Evolutionary conservation across 148 eudicot genomes (phyloP).

Genomic region (Polygonum maritimum): DNA sequence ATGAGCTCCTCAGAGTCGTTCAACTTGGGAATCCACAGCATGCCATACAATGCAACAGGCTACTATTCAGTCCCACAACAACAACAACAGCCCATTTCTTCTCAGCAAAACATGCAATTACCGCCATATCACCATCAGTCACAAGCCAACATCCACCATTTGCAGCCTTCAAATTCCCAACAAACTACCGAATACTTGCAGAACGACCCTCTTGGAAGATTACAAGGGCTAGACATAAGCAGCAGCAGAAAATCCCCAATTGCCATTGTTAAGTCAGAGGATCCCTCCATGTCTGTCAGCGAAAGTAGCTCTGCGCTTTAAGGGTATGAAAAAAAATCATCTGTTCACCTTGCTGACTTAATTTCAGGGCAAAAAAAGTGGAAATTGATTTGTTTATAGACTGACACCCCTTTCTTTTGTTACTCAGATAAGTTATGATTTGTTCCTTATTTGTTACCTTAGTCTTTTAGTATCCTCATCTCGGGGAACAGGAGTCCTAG

Average conservation of each 20-base stretch:
- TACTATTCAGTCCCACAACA: conserved; percentile 25
- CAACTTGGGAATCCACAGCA: conserved; percentile 23
- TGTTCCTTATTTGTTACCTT: conserved; percentile 15
- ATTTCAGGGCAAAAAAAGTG: conserved; percentile 8
- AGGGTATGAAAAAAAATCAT: conserved; percentile 8
- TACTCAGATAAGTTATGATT: neutral
- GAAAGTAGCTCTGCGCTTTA: conserved; percentile 39
- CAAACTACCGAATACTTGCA: conserved; percentile 19
- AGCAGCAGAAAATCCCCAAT: conserved; percentile 24
- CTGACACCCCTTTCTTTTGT: conserved; percentile 22
- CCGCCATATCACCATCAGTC: conserved; percentile 21
- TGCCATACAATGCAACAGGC: conserved; percentile 27
- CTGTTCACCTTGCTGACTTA: conserved; percentile 29
- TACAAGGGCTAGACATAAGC: conserved; percentile 33
- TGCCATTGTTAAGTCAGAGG: conserved; percentile 25
- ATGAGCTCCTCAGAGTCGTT: conserved; percentile 30
- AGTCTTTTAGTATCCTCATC: conserved; percentile 20
- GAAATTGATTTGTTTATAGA: conserved; percentile 30
- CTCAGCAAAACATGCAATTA: conserved; percentile 31
- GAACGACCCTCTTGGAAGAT: conserved; percentile 29
- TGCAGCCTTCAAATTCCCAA: conserved; percentile 17
- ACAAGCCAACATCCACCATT: conserved; percentile 18
- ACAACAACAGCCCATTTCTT: conserved; percentile 16
- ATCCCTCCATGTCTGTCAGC: conserved; percentile 33
- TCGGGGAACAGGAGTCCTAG: neutral